A percentile compares a stretch with the other conserved stretches of the same genome.
These are phyloP conservation scores for Colletotrichum lentis DNA, from an alignment of 2,329 filamentous ascomycete species.

Conservation along the genomic window DNA sequence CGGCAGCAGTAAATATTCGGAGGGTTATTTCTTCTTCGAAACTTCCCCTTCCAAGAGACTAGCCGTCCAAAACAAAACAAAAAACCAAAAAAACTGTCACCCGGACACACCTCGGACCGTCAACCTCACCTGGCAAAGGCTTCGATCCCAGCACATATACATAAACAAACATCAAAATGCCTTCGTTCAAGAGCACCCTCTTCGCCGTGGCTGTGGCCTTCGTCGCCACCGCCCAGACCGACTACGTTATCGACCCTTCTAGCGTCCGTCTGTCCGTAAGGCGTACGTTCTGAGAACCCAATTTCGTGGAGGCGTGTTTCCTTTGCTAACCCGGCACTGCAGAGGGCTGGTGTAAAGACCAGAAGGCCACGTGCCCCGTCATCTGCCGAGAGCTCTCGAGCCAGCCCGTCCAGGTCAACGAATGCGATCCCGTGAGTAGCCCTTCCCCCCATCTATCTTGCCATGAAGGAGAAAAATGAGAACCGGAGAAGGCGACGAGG, in stretches of 20 bases:
- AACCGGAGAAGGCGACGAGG: too few relatives aligned
- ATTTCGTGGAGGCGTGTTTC: background rate
- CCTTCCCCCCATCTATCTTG: background rate
- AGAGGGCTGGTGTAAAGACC: constrained; percentile 72
- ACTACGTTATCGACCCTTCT: constrained; percentile 69
- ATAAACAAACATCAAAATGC: constrained; percentile 53
- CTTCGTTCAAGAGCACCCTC: constrained; percentile 61
- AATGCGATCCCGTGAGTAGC: constrained; percentile 69
- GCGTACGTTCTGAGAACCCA: constrained; percentile 53
- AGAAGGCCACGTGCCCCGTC: constrained; percentile 71
- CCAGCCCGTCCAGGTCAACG: constrained; percentile 65
- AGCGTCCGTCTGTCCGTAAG: constrained; percentile 62
- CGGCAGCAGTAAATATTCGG: constrained; percentile 11
- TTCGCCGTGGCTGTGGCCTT: constrained; percentile 64
- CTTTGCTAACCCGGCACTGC: constrained; percentile 17
- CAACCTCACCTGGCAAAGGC: background rate
- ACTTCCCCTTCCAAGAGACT: too few relatives aligned
- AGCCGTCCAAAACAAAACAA: too few relatives aligned
- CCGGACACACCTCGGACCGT: background rate
- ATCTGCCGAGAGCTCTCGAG: constrained; percentile 72
- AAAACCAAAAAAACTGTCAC: background rate
- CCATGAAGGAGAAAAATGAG: background rate
- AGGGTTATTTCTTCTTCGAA: too few relatives aligned
- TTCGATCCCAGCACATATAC: constrained; percentile 1
- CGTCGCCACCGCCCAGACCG: constrained; percentile 60